These are phyloP conservation scores for Phytophthora macrochlamydospora DNA, from an alignment of 352 stramenopile genomes.

Conservation along the genomic window DNA sequence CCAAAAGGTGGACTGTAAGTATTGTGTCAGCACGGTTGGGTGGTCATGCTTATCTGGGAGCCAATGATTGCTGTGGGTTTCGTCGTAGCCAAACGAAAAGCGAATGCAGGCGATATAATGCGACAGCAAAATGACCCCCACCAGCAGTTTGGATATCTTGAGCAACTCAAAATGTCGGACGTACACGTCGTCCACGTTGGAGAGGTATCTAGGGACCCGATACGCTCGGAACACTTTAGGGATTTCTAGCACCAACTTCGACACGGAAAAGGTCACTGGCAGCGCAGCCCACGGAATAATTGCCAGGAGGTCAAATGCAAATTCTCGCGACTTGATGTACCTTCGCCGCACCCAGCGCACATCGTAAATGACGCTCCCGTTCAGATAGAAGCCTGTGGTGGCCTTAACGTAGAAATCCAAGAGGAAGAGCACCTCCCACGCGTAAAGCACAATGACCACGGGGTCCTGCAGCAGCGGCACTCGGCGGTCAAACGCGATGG, in stretches of 20 bases:
- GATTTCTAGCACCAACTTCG: conserved; percentile 41
- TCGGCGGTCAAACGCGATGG: conserved; percentile 47
- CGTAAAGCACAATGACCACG: conserved; percentile 40
- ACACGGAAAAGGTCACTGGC: conserved; percentile 7
- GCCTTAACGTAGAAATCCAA: conserved; percentile 62
- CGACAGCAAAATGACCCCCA: conserved; percentile 41
- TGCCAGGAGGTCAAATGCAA: conserved; percentile 47
- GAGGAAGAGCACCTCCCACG: conserved; percentile 48
- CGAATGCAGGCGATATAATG: conserved; percentile 57
- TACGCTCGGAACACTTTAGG: conserved; percentile 45
- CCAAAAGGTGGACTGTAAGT: conserved; percentile 65
- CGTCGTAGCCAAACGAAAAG: conserved; percentile 56
- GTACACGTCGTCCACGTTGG: conserved; percentile 59
- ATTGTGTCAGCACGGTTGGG: conserved; percentile 23
- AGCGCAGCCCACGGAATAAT: conserved; percentile 44
- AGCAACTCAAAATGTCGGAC: conserved; percentile 58
- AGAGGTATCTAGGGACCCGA: conserved; percentile 45
- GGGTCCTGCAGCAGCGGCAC: conserved; percentile 1
- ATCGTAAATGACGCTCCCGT: conserved; percentile 44
- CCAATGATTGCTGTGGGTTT: conserved; percentile 41
- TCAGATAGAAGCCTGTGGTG: conserved; percentile 58
- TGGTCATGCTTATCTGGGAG: conserved; percentile 22
- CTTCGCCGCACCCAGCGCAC: conserved; percentile 24
- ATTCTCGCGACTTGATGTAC: conserved; percentile 58
- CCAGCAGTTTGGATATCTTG: conserved; percentile 57